These are phyloP conservation scores for Pittosporum tobira DNA, from an alignment of 129 eudicot genomes.

Conservation along the genomic window DNA sequence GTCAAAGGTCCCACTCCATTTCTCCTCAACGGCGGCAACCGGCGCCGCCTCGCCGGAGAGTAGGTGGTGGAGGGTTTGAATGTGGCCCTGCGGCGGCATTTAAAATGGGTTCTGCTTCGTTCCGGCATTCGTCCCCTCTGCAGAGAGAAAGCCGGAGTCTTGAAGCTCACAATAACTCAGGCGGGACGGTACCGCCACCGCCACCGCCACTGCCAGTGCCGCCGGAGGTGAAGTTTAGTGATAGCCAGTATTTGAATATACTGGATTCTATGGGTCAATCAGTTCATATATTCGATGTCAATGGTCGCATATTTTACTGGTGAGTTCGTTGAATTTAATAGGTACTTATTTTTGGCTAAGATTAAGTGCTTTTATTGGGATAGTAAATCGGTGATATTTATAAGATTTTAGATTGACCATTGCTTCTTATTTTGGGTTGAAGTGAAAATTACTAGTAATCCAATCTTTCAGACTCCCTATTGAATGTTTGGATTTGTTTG, in stretches of 20 bases:
- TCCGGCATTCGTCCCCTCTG: slow-evolving; percentile 75
- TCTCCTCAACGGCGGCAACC: slow-evolving; percentile 47
- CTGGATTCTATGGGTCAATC: slow-evolving; percentile 96
- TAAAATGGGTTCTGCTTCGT: slow-evolving; percentile 53
- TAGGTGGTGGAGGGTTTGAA: slow-evolving; percentile 31
- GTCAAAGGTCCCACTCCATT: slow-evolving; percentile 71
- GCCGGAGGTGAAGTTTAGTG: slow-evolving; percentile 60
- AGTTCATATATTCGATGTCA: slow-evolving; percentile 69
- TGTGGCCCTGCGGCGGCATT: slow-evolving; percentile 37
- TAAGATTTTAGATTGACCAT: background rate
- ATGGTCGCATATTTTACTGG: slow-evolving; percentile 69
- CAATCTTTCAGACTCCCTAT: no score
- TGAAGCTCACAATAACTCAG: slow-evolving; percentile 23
- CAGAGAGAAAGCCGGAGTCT: slow-evolving; percentile 61
- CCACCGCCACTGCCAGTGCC: slow-evolving; percentile 13
- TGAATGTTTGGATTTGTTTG: background rate
- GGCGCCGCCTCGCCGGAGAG: slow-evolving; percentile 36
- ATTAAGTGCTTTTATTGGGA: no score
- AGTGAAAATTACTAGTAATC: no score
- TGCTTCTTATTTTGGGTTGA: background rate
- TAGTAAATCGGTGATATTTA: background rate
- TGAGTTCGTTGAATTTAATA: slow-evolving; percentile 24
- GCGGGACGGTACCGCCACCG: background rate
- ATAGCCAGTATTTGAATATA: slow-evolving; percentile 79
- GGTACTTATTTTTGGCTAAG: slow-evolving; percentile 2